A percentile compares a stretch with the other conserved stretches of the same genome.
Evolutionary conservation across 169 alveolate genomes (phyloP).

Genomic region (Plasmodium vivax): DNA sequence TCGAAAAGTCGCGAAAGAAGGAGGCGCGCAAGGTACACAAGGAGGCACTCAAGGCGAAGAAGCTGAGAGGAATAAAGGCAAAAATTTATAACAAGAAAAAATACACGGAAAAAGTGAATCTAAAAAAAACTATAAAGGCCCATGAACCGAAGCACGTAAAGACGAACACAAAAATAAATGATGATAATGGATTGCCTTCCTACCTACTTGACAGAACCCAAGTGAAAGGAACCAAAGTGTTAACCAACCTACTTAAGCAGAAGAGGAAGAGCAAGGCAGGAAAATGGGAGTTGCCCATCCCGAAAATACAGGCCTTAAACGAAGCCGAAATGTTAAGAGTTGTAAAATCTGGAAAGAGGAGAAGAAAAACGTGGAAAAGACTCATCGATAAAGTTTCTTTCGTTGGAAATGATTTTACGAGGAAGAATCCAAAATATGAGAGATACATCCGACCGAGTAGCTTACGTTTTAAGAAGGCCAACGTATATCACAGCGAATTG

Average conservation of each 20-base stretch:
- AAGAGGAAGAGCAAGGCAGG: conserved; percentile 99
- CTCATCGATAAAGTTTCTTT: conserved; percentile 97
- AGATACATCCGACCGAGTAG: conserved; percentile 98
- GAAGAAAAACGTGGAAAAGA: conserved; percentile 98
- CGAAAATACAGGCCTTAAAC: conserved; percentile 94
- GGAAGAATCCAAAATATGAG: conserved; percentile 99
- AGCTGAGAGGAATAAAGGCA: conserved; percentile 96
- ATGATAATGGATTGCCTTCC: conserved; percentile 99
- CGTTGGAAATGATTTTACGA: conserved; percentile 98
- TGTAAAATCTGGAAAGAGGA: conserved; percentile 95
- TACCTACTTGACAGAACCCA: conserved; percentile 98
- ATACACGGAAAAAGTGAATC: conserved; percentile 97
- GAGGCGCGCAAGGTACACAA: conserved; percentile 95
- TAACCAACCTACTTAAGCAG: conserved; percentile 98
- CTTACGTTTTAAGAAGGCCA: conserved; percentile 98
- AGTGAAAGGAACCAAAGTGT: conserved; percentile 92
- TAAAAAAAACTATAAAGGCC: conserved; percentile 90
- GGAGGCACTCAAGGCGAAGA: conserved; percentile 93
- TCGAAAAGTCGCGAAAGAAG: conserved; percentile 92
- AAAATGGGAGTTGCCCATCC: conserved; percentile 99
- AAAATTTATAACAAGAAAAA: conserved; percentile 96
- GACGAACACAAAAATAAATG: conserved; percentile 76
- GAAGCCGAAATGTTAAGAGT: conserved; percentile 95
- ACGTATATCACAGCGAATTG: conserved; percentile 99
- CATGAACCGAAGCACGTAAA: conserved; percentile 82